Evolutionary conservation across 176 grass and related monocot species (phyloP), one percentile per base, ranked within the genome.

Genomic region (Thalia dealbata): DNA sequence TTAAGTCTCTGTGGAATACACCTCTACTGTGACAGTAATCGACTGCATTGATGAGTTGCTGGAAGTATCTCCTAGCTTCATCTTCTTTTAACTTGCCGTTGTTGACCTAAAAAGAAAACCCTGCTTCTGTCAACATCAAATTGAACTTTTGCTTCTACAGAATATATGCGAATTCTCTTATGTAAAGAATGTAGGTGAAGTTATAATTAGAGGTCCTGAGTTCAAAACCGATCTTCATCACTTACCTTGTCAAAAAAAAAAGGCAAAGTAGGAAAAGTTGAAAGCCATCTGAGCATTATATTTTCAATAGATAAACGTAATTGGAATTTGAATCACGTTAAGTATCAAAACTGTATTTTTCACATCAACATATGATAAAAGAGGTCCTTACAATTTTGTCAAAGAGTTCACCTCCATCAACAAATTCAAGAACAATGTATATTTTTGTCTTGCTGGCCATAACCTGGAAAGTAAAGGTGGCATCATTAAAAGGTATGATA

Each of bases 361-460:
- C 11, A 8, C 45, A 64, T 30, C 16, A 52, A 18, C 13, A 52
- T 52, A 52, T 52, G 18, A 74, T 3, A 59, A 22, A 45, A 16
- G 61, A 16, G 12, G 10, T 28, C 32, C 87, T 90, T 88, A 97
- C 95, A 18, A 97, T 93, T 78, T 91, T 97, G 76, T 97, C 95
- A 52, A 97, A 97, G 7, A 97, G 83, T 78, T 97, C 95, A 22
- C 95, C 95, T 84, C 95, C 95, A 26, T 93, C 83, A 21, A 91
- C 95, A 79, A 90, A 97, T 78, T 97, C 95, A 78, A 97, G 90
- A 79, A 97, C 87, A 78, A 97, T 97, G 83, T 93, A 97, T 86
- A 97, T 91, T 83, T 92, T 97, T 2, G 95, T 79, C 77, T 92
- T 91, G 83, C 95, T 97, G 14, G 90, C 90, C 85, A 97, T 88